Base-by-base conservation (phyloP, 306 rosid species). In the Cucumis sativus region DNA sequence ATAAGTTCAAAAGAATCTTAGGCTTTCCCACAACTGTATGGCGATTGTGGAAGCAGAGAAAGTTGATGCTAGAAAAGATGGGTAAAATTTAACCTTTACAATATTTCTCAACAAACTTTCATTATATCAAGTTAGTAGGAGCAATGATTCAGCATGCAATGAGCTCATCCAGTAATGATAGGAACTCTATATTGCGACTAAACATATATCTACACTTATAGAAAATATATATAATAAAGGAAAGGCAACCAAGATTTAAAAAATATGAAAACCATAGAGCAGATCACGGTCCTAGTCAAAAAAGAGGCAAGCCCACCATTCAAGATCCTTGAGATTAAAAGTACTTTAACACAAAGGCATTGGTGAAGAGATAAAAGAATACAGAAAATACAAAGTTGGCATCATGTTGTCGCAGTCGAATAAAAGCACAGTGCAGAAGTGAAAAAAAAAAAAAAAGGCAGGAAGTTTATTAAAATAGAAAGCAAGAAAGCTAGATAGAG, bases 301-400 rank as follows among this genome's bases (percentile, higher is more conserved):
- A 65, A 85, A 88, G 57, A 82, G 84, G 77, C 63, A 65, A 59
- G 66, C 65, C 45, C 85, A 86, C 90, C 80, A 66, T 70, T 79
- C 13, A 58, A 79, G 86, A 91, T 86, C 81, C 76, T 81, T 80
- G 70, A 87, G 86, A 88, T 83, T 83, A 62, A 80, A 81, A 80
- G 85, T 73, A 80, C 88, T 82, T 82, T 82, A 25, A 64, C 63
- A 72, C 64, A 70, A 78, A 58, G 82, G 56, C 21, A 77, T 35
- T 28, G 83, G 62, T 6, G 59, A 70, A 81, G 49, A 77, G 54
- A 80, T 65, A 84, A 84, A 72, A 70, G 51, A 47, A 25, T 11
- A 76, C 79, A 78, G 57, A 64, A 75, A 78, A 82, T 75, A 77
- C 85, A 64, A 78, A 84, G 80, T 68, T 23, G 68, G 39, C 82